Conservation (phyloP, 1,284 basidiomycete genomes). For the Cutaneotrichosporon cavernicola region DNA sequence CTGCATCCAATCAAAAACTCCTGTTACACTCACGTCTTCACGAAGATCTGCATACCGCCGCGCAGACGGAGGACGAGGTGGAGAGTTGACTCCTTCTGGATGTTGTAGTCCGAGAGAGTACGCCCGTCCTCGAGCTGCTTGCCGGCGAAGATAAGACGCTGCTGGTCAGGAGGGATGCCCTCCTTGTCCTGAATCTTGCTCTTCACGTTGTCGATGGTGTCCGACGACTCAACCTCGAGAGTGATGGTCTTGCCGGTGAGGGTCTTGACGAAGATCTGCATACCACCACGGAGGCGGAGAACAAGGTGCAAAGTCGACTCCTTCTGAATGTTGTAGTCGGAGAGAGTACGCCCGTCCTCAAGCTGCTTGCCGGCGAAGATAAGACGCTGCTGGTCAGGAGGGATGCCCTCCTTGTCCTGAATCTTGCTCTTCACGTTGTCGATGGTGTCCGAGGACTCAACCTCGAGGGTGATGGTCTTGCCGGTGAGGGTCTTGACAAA, state of each 20-base stretch:
- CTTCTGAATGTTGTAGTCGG: conserved; percentile 95
- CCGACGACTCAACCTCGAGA: conserved; percentile 84
- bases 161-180: conserved; percentile 80
- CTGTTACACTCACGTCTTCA: conserved; percentile 49
- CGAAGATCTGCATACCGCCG: conserved; percentile 80
- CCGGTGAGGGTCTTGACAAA: conserved; percentile 69
- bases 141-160: conserved; percentile 96
- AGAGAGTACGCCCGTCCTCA: conserved; percentile 86
- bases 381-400: conserved; percentile 84
- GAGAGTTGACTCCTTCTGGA: conserved; percentile 93
- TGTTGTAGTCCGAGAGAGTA: conserved; percentile 85
- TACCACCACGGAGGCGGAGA: conserved; percentile 78
- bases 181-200: conserved; percentile 95
- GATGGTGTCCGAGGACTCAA: conserved; percentile 87
- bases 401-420: conserved; percentile 90
- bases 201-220: conserved; percentile 98
- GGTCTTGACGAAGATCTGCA: conserved; percentile 82
- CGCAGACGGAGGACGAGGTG: conserved; percentile 87
- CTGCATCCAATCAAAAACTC: not conserved
- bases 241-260: conserved; percentile 99
- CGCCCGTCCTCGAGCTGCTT: conserved; percentile 96
- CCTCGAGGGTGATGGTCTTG: conserved; percentile 93
- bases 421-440: conserved; percentile 98
- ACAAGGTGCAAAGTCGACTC: conserved; percentile 95
- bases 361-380: conserved; percentile 99